Base-by-base conservation (phyloP, 176 grass and related monocot genomes). In the Lolium perenne region DNA sequence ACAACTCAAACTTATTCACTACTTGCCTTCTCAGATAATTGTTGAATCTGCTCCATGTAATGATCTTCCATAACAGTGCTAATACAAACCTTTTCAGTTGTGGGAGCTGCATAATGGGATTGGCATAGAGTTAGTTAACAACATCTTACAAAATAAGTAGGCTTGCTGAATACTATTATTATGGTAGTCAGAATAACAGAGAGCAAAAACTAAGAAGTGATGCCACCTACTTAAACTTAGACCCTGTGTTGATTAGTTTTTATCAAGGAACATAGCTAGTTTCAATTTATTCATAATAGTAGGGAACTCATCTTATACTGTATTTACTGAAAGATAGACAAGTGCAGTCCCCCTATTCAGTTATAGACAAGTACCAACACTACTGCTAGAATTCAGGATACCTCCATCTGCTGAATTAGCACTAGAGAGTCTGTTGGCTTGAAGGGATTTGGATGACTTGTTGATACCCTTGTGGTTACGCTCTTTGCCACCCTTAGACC, bases 401-500 rank as follows among this genome's bases (percentile, higher is more conserved):
- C 90, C 86, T 63, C 63, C 86, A 46, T 91, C 90, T 38, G 62
- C 29, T 85, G 90, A 88, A 88, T 81, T 80, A 38, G 71, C 21
- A 71, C 51, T 38, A 47, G 90, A 82, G 41, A 91, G 74, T 54
- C 90, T 91, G 47, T 97, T 97, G 65, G 79, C 88, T 86, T 97
- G 95, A 20, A 94, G 57, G 83, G 92, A 92, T 85, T 97, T 97
- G 11, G 88, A 84, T 55, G 49, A 80, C 86, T 93, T 97, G 66
- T 88, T 87, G 56, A 63, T 38, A 60, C 49, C 78, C 70, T 91
- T 97, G 10, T 71, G 47, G 15, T 10, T 85, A 26, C 94, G 87
- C 2, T 92, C 94, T 90, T 86, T 97, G 74, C 69, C 81, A 64
- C 95, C 92, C 76, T 91, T 97, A 64, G 76, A 93, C 68, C 95